Evolutionary conservation across 352 stramenopile species (phyloP).

Genomic region (Globisporangium sylvaticum): DNA sequence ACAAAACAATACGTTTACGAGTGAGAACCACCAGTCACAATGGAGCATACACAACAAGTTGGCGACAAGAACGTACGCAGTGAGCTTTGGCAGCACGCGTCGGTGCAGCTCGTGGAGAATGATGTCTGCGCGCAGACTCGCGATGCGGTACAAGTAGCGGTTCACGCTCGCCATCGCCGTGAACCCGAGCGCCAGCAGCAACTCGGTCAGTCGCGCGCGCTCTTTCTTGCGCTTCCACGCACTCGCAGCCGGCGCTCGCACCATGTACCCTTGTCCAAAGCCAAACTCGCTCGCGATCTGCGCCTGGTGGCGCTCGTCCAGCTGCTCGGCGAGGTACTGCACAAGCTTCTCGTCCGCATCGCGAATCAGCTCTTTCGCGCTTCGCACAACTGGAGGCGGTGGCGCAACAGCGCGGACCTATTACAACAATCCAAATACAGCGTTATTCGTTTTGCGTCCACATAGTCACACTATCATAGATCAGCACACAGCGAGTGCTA

Average conservation of each 20-base stretch:
- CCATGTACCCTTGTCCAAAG: constrained; percentile 51
- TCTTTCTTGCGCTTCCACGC: constrained; percentile 31
- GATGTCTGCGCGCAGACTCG: constrained; percentile 56
- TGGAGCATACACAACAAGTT: neutral
- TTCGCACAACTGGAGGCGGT: constrained; percentile 10
- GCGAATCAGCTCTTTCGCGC: constrained; percentile 42
- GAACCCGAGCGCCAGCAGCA: constrained; percentile 58
- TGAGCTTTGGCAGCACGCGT: constrained; percentile 18
- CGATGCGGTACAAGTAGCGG: constrained; percentile 40
- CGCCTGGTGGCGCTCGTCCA: constrained; percentile 42
- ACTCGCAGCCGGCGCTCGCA: constrained; percentile 33
- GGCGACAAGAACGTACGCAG: neutral
- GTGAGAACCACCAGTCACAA: neutral
- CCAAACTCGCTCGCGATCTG: constrained; percentile 47
- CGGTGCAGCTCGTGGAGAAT: constrained; percentile 47
- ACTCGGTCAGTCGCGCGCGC: constrained; percentile 30
- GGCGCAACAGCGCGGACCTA: neutral
- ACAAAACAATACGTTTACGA: neutral
- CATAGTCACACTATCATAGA: neutral
- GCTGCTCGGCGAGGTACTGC: constrained; percentile 49
- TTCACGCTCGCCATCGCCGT: constrained; percentile 25
- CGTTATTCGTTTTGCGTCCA: neutral
- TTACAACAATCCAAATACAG: neutral
- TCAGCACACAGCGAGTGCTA: neutral
- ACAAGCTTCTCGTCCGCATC: constrained; percentile 43